A percentile compares a stretch with the other conserved stretches of the same genome.
Evolutionary conservation across 768 basidiomycete species (phyloP).

Genomic region (Gloeostereum incarnatum): DNA sequence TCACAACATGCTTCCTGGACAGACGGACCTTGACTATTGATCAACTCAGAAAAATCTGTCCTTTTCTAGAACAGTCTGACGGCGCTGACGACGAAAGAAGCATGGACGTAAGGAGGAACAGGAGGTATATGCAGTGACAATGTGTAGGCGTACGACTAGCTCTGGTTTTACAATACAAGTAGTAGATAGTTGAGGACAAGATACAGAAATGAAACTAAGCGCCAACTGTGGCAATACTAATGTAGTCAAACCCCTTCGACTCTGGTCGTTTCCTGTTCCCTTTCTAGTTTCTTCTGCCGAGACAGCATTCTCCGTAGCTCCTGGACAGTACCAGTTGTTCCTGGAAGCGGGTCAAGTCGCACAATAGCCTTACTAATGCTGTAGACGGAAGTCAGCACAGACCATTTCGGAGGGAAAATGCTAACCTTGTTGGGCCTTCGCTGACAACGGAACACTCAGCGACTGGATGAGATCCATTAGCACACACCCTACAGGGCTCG

Average conservation of each 20-base stretch:
- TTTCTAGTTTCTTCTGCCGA: constrained; percentile 21
- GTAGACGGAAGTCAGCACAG: neutral
- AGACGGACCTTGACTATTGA: no score
- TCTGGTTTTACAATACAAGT: neutral
- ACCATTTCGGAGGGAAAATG: constrained; percentile 1
- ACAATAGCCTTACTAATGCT: constrained; percentile 35
- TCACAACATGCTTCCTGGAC: no score
- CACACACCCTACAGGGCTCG: constrained; percentile 41
- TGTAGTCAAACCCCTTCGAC: neutral
- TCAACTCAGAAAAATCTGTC: no score
- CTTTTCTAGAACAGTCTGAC: no score
- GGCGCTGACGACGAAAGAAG: no score
- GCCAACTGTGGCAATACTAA: neutral
- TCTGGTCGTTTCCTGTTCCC: no score
- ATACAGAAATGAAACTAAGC: neutral
- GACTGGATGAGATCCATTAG: constrained; percentile 30
- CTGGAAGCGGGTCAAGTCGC: constrained; percentile 31
- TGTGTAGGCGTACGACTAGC: no score
- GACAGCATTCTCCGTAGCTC: constrained; percentile 28
- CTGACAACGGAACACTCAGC: constrained; percentile 48
- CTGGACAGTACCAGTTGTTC: constrained; percentile 21
- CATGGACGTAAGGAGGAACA: no score
- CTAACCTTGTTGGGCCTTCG: constrained; percentile 46
- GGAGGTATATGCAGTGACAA: no score
- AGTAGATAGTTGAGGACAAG: neutral